A percentile compares a stretch with the other conserved stretches of the same genome.
phyloP scores from a whole-genome alignment of 2,329 filamentous ascomycete genomes.

The Ceratocystis albifundus region DNA sequence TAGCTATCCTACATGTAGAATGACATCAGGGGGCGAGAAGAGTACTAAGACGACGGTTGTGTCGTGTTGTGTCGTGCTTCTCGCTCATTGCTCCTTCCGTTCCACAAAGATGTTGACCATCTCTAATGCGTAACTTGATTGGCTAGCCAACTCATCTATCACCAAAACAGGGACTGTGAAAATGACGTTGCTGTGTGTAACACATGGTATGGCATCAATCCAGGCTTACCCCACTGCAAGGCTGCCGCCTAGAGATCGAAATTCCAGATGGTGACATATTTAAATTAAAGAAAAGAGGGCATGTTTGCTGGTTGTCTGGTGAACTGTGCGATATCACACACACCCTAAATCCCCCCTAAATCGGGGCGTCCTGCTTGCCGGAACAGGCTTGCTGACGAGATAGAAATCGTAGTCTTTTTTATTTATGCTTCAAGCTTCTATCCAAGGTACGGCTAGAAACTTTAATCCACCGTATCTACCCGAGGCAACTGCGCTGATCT shows the following conservation, averaged over 20 bases:
- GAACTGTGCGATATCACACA: background rate
- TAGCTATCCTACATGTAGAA: too few relatives aligned
- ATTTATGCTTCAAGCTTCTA: background rate
- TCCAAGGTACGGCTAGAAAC: too few relatives aligned
- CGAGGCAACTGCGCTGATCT: too few relatives aligned
- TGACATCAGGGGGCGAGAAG: too few relatives aligned
- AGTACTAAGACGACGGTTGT: background rate
- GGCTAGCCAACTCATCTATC: background rate
- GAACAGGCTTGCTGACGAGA: too few relatives aligned
- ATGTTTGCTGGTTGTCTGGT: constrained; percentile 8
- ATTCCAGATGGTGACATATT: background rate
- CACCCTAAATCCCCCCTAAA: too few relatives aligned
- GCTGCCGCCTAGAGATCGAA: background rate
- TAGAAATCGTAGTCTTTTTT: background rate
- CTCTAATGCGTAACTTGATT: background rate
- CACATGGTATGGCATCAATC: background rate
- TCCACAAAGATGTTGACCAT: background rate
- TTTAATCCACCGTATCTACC: too few relatives aligned
- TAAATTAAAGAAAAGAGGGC: background rate
- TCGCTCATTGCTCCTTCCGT: background rate
- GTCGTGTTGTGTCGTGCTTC: background rate
- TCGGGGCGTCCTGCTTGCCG: background rate
- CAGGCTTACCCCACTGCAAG: background rate
- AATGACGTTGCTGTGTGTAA: background rate
- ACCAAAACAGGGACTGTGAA: background rate